Evolutionary conservation across 2,329 filamentous ascomycete species (phyloP), one percentile per base, ranked within the genome.

Genomic region (Byssothecium circinans): DNA sequence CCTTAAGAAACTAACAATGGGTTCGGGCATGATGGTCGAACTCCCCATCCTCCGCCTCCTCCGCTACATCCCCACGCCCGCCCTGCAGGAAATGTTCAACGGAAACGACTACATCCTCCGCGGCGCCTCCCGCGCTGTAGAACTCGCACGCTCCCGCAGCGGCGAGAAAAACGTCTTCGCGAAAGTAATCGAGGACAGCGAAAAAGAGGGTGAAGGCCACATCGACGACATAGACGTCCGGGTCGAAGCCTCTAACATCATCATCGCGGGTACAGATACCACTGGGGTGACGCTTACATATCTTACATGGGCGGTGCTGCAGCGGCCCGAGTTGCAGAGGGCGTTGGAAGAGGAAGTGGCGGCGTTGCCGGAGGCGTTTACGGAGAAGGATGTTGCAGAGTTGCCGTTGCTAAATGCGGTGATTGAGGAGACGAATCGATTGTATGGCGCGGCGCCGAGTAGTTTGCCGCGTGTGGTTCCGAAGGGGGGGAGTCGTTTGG

Each of bases 341-440:
- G 45, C 36, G 14, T 49, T 69, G 4, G 61, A 64, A 32, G 50
- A 47, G 8, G 65, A 68, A 38, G 47, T 62, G 29, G 56, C 49
- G 15, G 23, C 35, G 10, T 27, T 65, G 8, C 47, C 43, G 7
- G 52, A 56, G 2, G 52, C 52, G 8, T 53, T 64, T 32, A 53
- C 25, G 0, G 50, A 58, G 35, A 47, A 53, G 25, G 62, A 70
- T 12, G 53, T 73, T 0, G 64, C 65, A 12, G 42, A 40, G 2
- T 53, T 66, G 2, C 64, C 69, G 1, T 11, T 69, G 2, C 52
- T 73, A 12, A 67, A 72, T 43, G 63, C 64, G 4, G 65, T 71
- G 2, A 68, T 75, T 27, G 57, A 71, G 20, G 73, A 75, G 43
- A 71, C 71, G 2, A 49, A 73, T 15, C 65, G 73, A 1, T 47